A percentile compares a stretch with the other conserved stretches of the same genome.
These are phyloP conservation scores for Bromus sterilis DNA, from an alignment of 176 grass and related monocot species.

Conservation along the genomic window DNA sequence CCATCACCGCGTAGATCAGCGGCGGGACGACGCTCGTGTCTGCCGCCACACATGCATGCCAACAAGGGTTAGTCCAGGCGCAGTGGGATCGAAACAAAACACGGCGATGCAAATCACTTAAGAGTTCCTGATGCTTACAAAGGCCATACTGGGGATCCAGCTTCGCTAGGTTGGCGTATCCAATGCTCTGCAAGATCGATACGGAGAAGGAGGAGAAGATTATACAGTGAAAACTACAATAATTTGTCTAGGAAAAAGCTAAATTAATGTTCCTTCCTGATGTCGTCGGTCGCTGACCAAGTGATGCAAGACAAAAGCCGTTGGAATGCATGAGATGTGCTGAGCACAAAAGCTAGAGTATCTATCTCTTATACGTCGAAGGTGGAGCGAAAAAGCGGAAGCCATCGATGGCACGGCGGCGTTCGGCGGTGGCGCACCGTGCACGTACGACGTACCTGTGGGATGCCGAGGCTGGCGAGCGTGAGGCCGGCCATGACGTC, in stretches of 20 bases:
- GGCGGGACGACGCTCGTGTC: conserved; percentile 92
- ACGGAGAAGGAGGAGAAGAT: not conserved
- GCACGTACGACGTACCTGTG: conserved; percentile 50
- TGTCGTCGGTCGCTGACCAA: no score
- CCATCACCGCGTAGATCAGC: conserved; percentile 90
- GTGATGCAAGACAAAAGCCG: no score
- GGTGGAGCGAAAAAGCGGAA: not conserved
- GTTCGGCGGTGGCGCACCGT: not conserved
- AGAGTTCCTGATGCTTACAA: conserved; percentile 52
- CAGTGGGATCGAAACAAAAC: not conserved
- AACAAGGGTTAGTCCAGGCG: not conserved
- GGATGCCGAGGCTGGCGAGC: conserved; percentile 93
- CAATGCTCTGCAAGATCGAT: conserved; percentile 62
- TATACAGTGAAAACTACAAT: no score
- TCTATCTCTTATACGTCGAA: not conserved
- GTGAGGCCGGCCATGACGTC: conserved; percentile 88
- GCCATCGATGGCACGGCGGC: no score
- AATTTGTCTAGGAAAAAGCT: not conserved
- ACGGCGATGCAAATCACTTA: not conserved
- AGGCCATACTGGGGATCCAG: conserved; percentile 90
- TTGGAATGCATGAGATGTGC: no score
- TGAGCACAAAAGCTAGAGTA: not conserved
- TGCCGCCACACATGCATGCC: conserved; percentile 11
- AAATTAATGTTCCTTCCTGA: not conserved
- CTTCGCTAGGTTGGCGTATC: conserved; percentile 92